phyloP scores from a whole-genome alignment of 495 filamentous ascomycete species.

The Extremus antarcticus region DNA sequence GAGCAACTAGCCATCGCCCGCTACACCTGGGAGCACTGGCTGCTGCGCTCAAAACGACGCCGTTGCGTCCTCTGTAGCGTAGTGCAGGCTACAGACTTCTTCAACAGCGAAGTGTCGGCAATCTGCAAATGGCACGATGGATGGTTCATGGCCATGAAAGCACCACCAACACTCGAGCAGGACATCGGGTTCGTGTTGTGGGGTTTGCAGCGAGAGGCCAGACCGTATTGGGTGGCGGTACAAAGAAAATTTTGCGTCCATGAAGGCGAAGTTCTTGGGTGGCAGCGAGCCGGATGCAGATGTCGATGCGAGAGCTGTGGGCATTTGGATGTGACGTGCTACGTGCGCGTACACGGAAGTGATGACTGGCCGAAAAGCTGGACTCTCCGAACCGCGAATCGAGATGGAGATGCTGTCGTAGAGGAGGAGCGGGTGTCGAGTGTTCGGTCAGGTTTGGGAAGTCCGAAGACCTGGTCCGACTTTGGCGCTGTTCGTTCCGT shows the following conservation, averaged over 20 bases:
- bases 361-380: no score
- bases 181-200: background rate
- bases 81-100: background rate
- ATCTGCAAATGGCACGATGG: conserved; percentile 1
- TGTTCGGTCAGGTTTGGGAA: background rate
- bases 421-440: background rate
- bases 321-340: background rate
- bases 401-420: background rate
- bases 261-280: background rate
- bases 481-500: background rate
- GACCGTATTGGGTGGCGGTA: background rate
- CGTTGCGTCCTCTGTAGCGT: background rate
- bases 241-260: background rate
- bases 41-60: background rate
- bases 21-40: background rate
- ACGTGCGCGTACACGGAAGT: background rate
- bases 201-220: background rate
- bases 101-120: background rate
- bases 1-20: background rate
- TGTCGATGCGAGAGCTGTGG: background rate
- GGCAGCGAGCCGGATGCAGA: background rate
- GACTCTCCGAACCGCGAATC: no score
- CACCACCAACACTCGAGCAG: background rate
- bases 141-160: background rate
- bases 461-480: background rate